Percentiles rank a stretch among this genome's conserved stretches.
These are phyloP conservation scores for Colletotrichum viniferum DNA, from an alignment of 2,329 filamentous ascomycete species.

Conservation along the genomic window DNA sequence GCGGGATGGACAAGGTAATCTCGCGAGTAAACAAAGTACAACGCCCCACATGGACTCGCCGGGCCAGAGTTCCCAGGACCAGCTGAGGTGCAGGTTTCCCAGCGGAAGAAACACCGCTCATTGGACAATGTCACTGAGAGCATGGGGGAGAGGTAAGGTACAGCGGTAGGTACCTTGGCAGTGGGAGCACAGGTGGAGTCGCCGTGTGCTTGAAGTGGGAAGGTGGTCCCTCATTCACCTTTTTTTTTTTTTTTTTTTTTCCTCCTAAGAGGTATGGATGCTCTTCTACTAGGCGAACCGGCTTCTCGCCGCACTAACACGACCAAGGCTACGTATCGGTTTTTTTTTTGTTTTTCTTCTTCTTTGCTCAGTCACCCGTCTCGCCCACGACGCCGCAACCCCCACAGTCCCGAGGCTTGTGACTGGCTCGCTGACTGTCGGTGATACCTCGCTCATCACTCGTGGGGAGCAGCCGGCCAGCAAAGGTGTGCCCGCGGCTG, in stretches of 20 bases:
- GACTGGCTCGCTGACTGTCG: slow-evolving; percentile 16
- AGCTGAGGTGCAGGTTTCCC: slow-evolving; percentile 17
- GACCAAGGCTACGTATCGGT: neutral
- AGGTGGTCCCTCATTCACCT: neutral
- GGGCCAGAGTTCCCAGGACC: slow-evolving; percentile 16
- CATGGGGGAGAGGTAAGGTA: slow-evolving; percentile 8
- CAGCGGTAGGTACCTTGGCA: neutral
- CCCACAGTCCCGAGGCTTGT: neutral
- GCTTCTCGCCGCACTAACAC: neutral
- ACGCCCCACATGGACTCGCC: slow-evolving; percentile 14
- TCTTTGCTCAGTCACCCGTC: neutral
- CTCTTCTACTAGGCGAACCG: neutral
- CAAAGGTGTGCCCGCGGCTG: neutral
- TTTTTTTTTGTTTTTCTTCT: neutral
- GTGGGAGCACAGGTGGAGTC: neutral
- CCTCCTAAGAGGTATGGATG: neutral
- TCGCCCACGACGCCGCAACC: neutral
- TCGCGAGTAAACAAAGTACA: slow-evolving; percentile 21
- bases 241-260: neutral
- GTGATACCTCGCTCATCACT: slow-evolving; percentile 20
- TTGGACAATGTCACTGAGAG: neutral
- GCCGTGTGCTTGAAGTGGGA: neutral
- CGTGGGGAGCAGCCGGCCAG: neutral
- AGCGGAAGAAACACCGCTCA: neutral
- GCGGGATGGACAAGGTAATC: neutral